phyloP scores from a whole-genome alignment of 768 basidiomycete species.

The Suillus clintonianus region DNA sequence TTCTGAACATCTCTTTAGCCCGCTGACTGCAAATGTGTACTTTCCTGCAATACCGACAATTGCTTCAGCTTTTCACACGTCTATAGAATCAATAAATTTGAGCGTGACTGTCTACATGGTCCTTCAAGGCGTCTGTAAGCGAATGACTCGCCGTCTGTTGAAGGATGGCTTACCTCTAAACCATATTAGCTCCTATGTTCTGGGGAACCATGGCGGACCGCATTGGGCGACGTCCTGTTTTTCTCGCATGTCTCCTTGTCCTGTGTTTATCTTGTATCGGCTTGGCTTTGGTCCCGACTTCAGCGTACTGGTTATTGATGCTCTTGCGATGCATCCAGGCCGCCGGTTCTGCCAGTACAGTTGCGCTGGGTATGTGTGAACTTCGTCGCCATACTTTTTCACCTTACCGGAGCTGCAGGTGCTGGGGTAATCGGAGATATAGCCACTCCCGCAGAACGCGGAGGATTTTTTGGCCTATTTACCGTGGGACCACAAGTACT shows the following conservation, averaged over 20 bases:
- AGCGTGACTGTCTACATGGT: conserved; percentile 68
- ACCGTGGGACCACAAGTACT: conserved; percentile 62
- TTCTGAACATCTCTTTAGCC: conserved; percentile 38
- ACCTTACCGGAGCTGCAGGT: conserved; percentile 36
- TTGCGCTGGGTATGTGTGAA: conserved; percentile 59
- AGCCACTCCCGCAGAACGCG: conserved; percentile 69
- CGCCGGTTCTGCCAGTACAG: conserved; percentile 75
- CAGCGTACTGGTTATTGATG: conserved; percentile 77
- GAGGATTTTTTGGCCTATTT: conserved; percentile 71
- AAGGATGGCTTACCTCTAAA: not conserved
- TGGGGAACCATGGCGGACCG: conserved; percentile 66
- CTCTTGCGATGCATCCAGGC: conserved; percentile 81
- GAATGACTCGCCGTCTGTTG: not conserved
- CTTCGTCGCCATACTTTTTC: not conserved
- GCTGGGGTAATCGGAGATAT: conserved; percentile 83
- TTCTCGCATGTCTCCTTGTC: conserved; percentile 62
- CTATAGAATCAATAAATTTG: conserved; percentile 73
- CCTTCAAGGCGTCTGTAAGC: conserved; percentile 47
- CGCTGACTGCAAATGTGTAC: conserved; percentile 76
- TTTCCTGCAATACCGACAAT: conserved; percentile 78
- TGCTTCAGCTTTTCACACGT: conserved; percentile 56
- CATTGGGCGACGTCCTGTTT: conserved; percentile 63
- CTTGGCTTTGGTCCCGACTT: conserved; percentile 53
- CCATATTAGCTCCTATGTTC: conserved; percentile 53
- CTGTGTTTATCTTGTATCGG: conserved; percentile 68